Evolutionary conservation across 2,329 filamentous ascomycete genomes (phyloP).

Genomic region (Aspergillus chevalieri): DNA sequence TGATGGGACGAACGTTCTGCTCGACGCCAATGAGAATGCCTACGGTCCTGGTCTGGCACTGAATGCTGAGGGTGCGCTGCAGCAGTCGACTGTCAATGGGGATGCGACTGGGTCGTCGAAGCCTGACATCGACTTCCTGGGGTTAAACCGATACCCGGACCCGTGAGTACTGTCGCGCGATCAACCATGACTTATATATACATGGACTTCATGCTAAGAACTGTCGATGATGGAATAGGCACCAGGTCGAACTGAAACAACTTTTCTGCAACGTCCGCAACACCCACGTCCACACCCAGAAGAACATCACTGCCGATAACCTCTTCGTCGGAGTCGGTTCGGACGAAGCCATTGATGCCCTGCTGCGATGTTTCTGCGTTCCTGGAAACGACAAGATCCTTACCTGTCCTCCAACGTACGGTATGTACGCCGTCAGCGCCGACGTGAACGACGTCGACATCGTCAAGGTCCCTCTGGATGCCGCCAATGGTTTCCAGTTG

Average conservation of each 20-base stretch:
- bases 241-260: constrained; percentile 82
- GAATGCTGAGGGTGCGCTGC: constrained; percentile 42
- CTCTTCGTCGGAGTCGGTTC: constrained; percentile 93
- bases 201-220: neutral
- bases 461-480: constrained; percentile 75
- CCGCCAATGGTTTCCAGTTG: constrained; percentile 65
- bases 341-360: constrained; percentile 92
- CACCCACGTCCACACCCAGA: constrained; percentile 67
- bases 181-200: neutral
- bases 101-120: constrained; percentile 36
- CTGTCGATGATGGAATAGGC: constrained; percentile 36
- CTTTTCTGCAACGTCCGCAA: constrained; percentile 82
- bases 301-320: constrained; percentile 69
- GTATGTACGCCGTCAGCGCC: constrained; percentile 94
- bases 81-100: constrained; percentile 37
- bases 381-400: constrained; percentile 85
- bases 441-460: constrained; percentile 88
- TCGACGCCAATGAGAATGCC: constrained; percentile 97
- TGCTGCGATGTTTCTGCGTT: constrained; percentile 86
- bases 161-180: constrained; percentile 44
- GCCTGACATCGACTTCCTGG: constrained; percentile 66
- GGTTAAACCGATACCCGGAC: constrained; percentile 91
- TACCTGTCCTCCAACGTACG: constrained; percentile 93
- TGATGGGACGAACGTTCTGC: constrained; percentile 87
- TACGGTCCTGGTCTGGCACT: constrained; percentile 73